Base-by-base conservation (phyloP, 2,329 filamentous ascomycete genomes). In the Tolypocladium endophyticum region DNA sequence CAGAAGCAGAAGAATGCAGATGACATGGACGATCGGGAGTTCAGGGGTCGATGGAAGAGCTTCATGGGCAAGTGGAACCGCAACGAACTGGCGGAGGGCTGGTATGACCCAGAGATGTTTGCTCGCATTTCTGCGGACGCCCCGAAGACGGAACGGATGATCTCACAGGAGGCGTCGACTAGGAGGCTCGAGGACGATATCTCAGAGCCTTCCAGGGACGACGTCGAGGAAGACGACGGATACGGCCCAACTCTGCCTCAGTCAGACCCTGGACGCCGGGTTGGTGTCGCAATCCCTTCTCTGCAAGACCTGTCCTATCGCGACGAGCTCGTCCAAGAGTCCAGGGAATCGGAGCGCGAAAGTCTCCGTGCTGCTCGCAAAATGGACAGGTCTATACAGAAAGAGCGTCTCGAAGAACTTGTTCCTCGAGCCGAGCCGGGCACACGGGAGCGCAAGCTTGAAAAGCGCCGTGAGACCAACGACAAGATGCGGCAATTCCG, bases 11-110 rank as follows among this genome's bases (percentile, higher is more conserved):
- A 89, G 47, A 76, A 87, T 58, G 76, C 95, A 1, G 79, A 86
- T 23, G 81, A 83, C 12, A 78, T 97, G 65, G 82, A 85, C 59
- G 87, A 90, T 63, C 81, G 83, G n/a, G 92, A 97, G 71, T 74
- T 86, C 0, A 87, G 81, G 64, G 92, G 92, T 1, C 79, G 93
- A 59, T 99, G 93, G 92, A 96, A 96, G 80, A 93, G 91, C 71
- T 99, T 97, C 68, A 72, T 93, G 16, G 80, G 83, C 4, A 93
- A 92, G 79, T 99, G 94, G 93, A 99, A 99, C 76, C 84, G 85
- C 67, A 88, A 87, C 69, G 90, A 93, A 75, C 79, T 97, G 63
- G 88, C 89, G 5, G 88, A 93, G 72, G 90, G 90, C 55, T 99
- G 93, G 93, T 99, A 97, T 74, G 90, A 95, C 69, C 89, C 92